Conservation (phyloP, 2,329 filamentous ascomycete genomes). For the Colletotrichum neosansevieriae region DNA sequence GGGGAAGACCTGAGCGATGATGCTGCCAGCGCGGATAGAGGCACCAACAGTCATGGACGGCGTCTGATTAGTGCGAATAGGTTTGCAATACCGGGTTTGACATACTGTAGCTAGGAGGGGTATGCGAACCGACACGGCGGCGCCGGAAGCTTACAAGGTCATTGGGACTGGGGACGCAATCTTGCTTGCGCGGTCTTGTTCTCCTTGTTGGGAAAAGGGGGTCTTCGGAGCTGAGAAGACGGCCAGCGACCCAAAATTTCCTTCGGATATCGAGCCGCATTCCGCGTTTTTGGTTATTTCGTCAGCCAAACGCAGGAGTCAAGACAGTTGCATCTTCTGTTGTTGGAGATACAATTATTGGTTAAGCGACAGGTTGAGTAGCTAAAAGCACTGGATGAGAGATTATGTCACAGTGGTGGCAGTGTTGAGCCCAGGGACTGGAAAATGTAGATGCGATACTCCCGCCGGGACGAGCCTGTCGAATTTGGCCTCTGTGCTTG, state of each 20-base stretch:
- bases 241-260: slow-evolving; percentile 14
- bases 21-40: slow-evolving; percentile 7
- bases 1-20: slow-evolving; percentile 13
- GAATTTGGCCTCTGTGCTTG: slow-evolving; percentile 2
- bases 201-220: slow-evolving; percentile 34
- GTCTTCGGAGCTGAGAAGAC: slow-evolving; percentile 12
- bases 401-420: neutral
- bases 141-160: slow-evolving; percentile 32
- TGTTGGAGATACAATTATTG: neutral
- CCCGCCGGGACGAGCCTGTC: neutral
- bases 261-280: slow-evolving; percentile 37
- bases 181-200: slow-evolving; percentile 32
- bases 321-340: neutral
- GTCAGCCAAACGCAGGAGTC: neutral
- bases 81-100: slow-evolving; percentile 9
- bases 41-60: slow-evolving; percentile 14
- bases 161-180: slow-evolving; percentile 31
- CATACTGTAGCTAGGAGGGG: slow-evolving; percentile 32
- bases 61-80: slow-evolving; percentile 27
- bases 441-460: slow-evolving; percentile 3
- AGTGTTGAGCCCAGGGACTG: neutral
- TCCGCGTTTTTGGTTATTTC: slow-evolving; percentile 1
- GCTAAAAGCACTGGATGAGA: neutral
- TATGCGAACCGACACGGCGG: slow-evolving; percentile 34
- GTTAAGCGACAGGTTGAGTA: neutral